Conservation (phyloP, 2,329 filamentous ascomycete genomes). For the Corynespora cassiicola region DNA sequence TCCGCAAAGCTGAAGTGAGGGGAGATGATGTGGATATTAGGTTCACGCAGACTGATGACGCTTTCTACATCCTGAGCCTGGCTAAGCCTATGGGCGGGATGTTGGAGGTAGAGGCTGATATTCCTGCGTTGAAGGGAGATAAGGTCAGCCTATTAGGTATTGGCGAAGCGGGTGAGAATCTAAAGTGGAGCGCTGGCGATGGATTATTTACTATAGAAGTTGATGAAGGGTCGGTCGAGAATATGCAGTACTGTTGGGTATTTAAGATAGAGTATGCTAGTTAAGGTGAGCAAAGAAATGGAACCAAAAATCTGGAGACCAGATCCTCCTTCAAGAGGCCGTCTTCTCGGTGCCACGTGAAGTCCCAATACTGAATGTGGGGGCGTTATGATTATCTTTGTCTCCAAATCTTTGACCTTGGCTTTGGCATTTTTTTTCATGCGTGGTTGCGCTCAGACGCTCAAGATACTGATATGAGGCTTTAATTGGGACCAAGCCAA, state of each 20-base stretch:
- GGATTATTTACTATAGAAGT: conserved; percentile 25
- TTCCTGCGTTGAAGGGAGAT: conserved; percentile 58
- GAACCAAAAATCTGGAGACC: no score
- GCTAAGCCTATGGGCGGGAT: conserved; percentile 45
- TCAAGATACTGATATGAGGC: no score
- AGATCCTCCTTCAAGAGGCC: no score
- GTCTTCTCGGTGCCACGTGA: no score
- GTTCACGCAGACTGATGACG: conserved; percentile 60
- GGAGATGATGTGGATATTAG: conserved; percentile 53
- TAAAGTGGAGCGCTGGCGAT: conserved; percentile 21
- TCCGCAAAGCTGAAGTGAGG: conserved; percentile 47
- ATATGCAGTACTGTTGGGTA: conserved; percentile 17
- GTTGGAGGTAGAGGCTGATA: conserved; percentile 50
- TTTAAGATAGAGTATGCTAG: conserved; percentile 24
- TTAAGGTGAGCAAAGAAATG: no score
- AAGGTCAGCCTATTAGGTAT: conserved; percentile 53
- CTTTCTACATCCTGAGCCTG: conserved; percentile 60
- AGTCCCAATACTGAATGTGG: no score
- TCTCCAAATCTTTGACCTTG: no score
- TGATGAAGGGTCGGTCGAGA: conserved; percentile 24
- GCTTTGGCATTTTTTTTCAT: no score
- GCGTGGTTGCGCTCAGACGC: no score
- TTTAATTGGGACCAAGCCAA: no score
- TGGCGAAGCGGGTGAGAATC: conserved; percentile 23
- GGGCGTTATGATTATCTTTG: no score